Evolutionary conservation across 202 grass and related monocot species (phyloP), one percentile per base, ranked within the genome.

Genomic region (Setaria italica): DNA sequence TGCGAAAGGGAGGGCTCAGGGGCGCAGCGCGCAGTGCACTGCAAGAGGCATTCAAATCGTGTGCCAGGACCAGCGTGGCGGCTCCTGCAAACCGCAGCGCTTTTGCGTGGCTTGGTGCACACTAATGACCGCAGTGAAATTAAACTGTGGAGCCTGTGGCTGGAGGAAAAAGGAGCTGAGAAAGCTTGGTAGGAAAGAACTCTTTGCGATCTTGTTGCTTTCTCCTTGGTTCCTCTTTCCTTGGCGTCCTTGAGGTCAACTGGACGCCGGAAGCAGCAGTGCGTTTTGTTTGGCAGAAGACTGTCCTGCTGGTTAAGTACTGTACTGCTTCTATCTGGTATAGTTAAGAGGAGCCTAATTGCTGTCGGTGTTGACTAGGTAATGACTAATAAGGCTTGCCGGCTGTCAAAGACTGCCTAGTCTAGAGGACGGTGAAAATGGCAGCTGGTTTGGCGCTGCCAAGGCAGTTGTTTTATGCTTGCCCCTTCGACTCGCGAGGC

Each of bases 381-480:
- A 77, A 85, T 71, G 67, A 70, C 35, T 45, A 50, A 37, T 13
- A 46, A 59, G 21, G 64, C 4, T 55, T 74, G 32, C 72, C 49
- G 78, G 30, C 30, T 55, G 33, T 57, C 32, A 9, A 9, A n/a
- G 0, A 33, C 62, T 4, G 7, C 7, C 63, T 33, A 25, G 37
- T 54, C 43, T 72, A 41, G 84, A 72, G 45, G 70, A 20, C 7
- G 76, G 81, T 80, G 85, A 57, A 80, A 84, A 72, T 33, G 62
- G 76, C 80, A 84, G 85, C 85, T 84, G 62, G 43, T 87, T 90
- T 62, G 70, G 69, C 89, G 84, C 80, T 90, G 80, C 62, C 62
- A 46, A 79, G 17, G 10, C 68, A 46, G 29, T 74, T 84, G 14
- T 87, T 83, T 84, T 80, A 80, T 48, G 37, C 70, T 11, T 16